phyloP scores from a whole-genome alignment of 768 basidiomycete species.

The Thelephora ganbajun region DNA sequence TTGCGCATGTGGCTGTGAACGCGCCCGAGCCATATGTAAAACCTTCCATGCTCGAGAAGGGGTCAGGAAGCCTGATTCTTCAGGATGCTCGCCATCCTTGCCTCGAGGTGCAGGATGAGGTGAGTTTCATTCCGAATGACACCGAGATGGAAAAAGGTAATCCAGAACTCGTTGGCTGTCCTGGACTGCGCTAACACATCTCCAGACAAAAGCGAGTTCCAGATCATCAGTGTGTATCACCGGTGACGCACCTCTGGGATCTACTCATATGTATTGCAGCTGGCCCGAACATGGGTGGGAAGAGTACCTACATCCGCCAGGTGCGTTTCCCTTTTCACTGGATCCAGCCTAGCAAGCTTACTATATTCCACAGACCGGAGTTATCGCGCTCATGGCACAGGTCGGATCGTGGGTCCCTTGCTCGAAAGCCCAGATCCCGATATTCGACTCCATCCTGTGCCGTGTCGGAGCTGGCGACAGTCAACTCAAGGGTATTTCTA shows the following conservation, averaged over 20 bases:
- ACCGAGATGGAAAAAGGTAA: conserved; percentile 85
- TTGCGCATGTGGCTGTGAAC: conserved; percentile 82
- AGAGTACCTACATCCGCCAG: conserved; percentile 93
- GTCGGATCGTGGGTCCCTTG: conserved; percentile 94
- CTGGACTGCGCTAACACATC: not conserved
- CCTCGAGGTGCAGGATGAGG: conserved; percentile 89
- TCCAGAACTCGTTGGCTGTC: not conserved
- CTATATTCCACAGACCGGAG: conserved; percentile 49
- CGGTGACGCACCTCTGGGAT: not conserved
- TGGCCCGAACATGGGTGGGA: conserved; percentile 98
- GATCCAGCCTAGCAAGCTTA: not conserved
- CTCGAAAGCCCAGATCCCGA: conserved; percentile 68
- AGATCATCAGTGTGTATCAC: conserved; percentile 66
- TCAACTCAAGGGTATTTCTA: conserved; percentile 94
- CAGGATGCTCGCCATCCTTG: conserved; percentile 91
- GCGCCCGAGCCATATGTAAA: conserved; percentile 84
- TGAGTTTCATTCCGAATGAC: conserved; percentile 92
- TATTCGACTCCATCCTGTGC: conserved; percentile 93
- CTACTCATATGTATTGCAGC: conserved; percentile 26
- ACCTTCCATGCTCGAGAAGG: conserved; percentile 66
- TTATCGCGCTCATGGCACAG: conserved; percentile 95
- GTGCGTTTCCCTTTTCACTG: conserved; percentile 20
- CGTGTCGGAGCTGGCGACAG: conserved; percentile 96
- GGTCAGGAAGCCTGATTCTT: conserved; percentile 71
- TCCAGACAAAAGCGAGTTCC: conserved; percentile 76